Evolutionary conservation across 768 basidiomycete species (phyloP).

Genomic region (Cubamyces sp.): DNA sequence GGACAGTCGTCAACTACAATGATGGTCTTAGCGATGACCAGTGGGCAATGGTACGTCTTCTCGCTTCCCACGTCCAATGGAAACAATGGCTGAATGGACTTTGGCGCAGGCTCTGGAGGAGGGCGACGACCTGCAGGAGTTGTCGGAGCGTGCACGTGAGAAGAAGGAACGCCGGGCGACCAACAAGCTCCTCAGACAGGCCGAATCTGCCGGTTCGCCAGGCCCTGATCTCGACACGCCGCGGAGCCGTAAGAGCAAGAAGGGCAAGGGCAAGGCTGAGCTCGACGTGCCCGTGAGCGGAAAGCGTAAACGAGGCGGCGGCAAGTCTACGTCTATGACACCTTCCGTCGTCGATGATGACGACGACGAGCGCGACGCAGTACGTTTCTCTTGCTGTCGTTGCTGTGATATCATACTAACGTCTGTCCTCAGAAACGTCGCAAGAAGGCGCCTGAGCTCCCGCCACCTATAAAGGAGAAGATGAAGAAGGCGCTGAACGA

Average conservation of each 20-base stretch:
- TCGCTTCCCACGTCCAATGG: background rate
- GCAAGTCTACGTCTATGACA: constrained; percentile 76
- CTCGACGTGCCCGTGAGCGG: constrained; percentile 47
- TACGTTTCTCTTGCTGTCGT: constrained; percentile 38
- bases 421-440: constrained; percentile 73
- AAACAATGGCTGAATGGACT: background rate
- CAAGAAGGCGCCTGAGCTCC: constrained; percentile 64
- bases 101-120: constrained; percentile 69
- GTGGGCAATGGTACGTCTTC: constrained; percentile 73
- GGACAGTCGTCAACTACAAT: constrained; percentile 88
- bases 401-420: background rate
- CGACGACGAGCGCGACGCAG: constrained; percentile 72
- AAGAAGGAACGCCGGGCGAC: constrained; percentile 65
- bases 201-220: constrained; percentile 42
- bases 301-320: constrained; percentile 76
- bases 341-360: constrained; percentile 77
- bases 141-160: constrained; percentile 65
- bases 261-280: constrained; percentile 59
- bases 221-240: constrained; percentile 33
- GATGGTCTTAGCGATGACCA: constrained; percentile 95
- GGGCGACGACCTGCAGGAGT: constrained; percentile 77
- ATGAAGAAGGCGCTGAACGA: constrained; percentile 87
- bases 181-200: constrained; percentile 61
- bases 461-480: constrained; percentile 63
- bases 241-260: constrained; percentile 56